A percentile compares a stretch with the other conserved stretches of the same genome.
These are phyloP conservation scores for Quercus dentata DNA, from an alignment of 306 rosid genomes.

Conservation along the genomic window DNA sequence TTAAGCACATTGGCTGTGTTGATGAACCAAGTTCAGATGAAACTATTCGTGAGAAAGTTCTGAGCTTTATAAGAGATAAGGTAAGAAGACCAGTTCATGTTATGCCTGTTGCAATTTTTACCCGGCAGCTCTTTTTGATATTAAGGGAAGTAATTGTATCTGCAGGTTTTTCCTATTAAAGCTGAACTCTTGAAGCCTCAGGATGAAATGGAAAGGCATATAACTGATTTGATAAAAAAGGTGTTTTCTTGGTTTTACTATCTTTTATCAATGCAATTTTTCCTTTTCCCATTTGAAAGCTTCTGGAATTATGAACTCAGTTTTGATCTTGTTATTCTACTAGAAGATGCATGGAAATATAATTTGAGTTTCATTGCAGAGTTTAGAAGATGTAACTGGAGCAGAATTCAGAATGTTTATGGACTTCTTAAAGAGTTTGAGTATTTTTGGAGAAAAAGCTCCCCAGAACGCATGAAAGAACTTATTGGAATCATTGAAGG, in stretches of 20 bases:
- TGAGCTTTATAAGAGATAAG: slow-evolving; percentile 91
- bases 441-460: slow-evolving; percentile 85
- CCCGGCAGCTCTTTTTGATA: slow-evolving; percentile 1
- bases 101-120: slow-evolving; percentile 8
- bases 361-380: slow-evolving; percentile 50
- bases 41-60: slow-evolving; percentile 77
- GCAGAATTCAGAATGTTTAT: slow-evolving; percentile 88
- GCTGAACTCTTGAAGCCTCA: slow-evolving; percentile 86
- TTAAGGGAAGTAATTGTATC: slow-evolving; percentile 15
- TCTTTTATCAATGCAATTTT: slow-evolving; percentile 4
- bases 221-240: slow-evolving; percentile 90
- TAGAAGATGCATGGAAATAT: slow-evolving; percentile 21
- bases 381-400: slow-evolving; percentile 87
- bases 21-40: slow-evolving; percentile 79
- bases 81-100: slow-evolving; percentile 27
- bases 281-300: background rate
- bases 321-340: slow-evolving; percentile 14
- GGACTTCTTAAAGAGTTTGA: slow-evolving; percentile 82
- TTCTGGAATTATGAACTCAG: background rate
- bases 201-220: slow-evolving; percentile 97
- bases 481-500: slow-evolving; percentile 90
- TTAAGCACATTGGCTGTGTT: slow-evolving; percentile 83
- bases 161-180: slow-evolving; percentile 86
- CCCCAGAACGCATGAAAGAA: slow-evolving; percentile 83
- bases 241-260: slow-evolving; percentile 33